Base-by-base conservation (phyloP, 352 stramenopile genomes). In the Phytophthora citrophthora region DNA sequence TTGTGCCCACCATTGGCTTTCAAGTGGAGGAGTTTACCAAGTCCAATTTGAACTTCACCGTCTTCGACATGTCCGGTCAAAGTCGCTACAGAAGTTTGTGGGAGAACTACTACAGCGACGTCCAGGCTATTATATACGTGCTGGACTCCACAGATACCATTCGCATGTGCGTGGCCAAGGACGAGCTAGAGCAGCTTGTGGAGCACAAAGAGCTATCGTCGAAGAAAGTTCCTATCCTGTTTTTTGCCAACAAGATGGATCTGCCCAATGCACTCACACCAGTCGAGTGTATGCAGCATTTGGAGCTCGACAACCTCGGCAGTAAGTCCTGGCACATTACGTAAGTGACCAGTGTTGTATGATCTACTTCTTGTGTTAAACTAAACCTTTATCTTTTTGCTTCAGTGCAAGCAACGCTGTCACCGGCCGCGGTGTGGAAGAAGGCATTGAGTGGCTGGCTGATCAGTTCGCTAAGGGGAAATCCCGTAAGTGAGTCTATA, bases 161-260 rank as follows among this genome's bases (percentile, higher is more conserved):
- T 48, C 78, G 90, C 18, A 90, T 96, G 79, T 93, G 82, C 43
- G 85, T 94, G 43, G 85, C 84, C 43, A 93, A 93, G 66, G 88
- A 97, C 54, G 90, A 97, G 53, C 73, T 97, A 4, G 84, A 96
- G 64, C 80, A 93, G 59, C 71, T 97, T 4, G 61, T 97, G 18
- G 70, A 84, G 54, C 89, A 97, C 73, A 89, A 91, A 50, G 83
- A 93, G 34, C 66, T 96, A 9, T 51, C 72, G 16, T 78, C 70
- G 39, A 88, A 84, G 61, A 88, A 89, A 59, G 61, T 94, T 7
- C 88, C 88, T 10, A 88, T 95, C 31, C 64, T 95, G 9, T 93
- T 96, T 61, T 94, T 95, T 40, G 86, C 85, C 43, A 96, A 96
- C 73, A 96, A 96, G 59, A 96, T 93, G 86, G 88, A 96, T 38